Conservation (phyloP, 208 protist species). For the Borovskyia barvae region DNA sequence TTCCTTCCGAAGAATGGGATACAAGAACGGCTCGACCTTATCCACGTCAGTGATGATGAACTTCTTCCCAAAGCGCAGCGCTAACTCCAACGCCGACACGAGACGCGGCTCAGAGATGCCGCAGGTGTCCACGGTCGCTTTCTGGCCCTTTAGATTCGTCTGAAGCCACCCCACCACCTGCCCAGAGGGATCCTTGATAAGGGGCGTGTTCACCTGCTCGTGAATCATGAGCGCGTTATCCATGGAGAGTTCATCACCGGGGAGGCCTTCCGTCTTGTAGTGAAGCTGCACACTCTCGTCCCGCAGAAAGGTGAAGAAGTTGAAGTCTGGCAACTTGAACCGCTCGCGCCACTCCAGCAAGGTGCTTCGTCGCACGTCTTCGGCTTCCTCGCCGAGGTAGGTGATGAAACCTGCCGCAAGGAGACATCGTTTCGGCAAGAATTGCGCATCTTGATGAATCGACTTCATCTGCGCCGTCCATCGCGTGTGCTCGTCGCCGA, state of each 20-base stretch:
- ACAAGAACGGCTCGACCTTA: constrained; percentile 95
- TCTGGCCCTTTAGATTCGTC: constrained; percentile 77
- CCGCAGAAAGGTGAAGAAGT: constrained; percentile 92
- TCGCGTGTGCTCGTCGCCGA: constrained; percentile 92
- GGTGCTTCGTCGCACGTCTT: constrained; percentile 77
- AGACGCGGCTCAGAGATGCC: constrained; percentile 93
- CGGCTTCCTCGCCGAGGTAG: constrained; percentile 91
- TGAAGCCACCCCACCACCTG: constrained; percentile 93
- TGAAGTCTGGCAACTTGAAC: constrained; percentile 82
- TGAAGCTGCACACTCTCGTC: constrained; percentile 94
- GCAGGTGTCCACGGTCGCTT: constrained; percentile 81
- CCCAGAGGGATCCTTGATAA: constrained; percentile 96
- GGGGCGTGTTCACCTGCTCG: constrained; percentile 83
- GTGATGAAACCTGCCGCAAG: constrained; percentile 91
- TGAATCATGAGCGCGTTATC: constrained; percentile 98
- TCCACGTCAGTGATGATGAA: constrained; percentile 97
- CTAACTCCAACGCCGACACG: constrained; percentile 94
- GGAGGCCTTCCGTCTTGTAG: constrained; percentile 96
- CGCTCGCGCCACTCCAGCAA: constrained; percentile 85
- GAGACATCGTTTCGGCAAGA: constrained; percentile 85
- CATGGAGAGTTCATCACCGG: constrained; percentile 94
- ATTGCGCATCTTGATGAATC: constrained; percentile 62
- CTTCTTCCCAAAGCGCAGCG: constrained; percentile 98
- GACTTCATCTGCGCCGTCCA: constrained; percentile 91
- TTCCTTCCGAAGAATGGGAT: constrained; percentile 94